Base-by-base conservation (phyloP, 345 rosid species). In the Durio zibethinus region DNA sequence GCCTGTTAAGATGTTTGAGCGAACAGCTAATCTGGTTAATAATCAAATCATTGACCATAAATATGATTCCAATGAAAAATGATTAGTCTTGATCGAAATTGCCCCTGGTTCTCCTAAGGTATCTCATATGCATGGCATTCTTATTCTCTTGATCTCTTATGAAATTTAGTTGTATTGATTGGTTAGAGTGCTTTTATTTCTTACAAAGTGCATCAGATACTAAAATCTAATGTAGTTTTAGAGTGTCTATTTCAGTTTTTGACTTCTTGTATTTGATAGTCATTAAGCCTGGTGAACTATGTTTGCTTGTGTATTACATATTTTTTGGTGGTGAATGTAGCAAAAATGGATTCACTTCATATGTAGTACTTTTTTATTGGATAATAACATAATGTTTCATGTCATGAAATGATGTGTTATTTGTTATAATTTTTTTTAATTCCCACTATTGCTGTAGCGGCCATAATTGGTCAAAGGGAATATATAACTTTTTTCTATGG, bases 21-120 rank as follows among this genome's bases (percentile, higher is more conserved):
- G 99, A 84, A 90, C 98, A 7, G 93, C 94, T 74, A 95, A 95
- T 84, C 83, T 95, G 89, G 81, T 80, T 66, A 95, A 84, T 87
- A 95, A 90, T 87, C 99, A 95, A 87, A 92, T 95, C 61, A 95
- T 95, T 42, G 93, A 95, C 86, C 93, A 95, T 77, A 86, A 89
- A 77, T 95, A 97, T 82, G 97, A 94, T 74, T 91, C 93, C 72
- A 79, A 89, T 36, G 99, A 92, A 87, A 95, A 95, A 83, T 95
- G 99, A 98, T 80, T 95, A 78, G 97, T 95, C 71, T 84, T 93
- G 86, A 85, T 93, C 84, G 99, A 98, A 81, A 93, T 91, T 80
- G 97, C 97, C 56, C 99, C 98, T 80, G 99, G 99, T 65, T 84
- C 93, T 47, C 87, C 93, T 31, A 98, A 95, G 98, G 99, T 93